Base-by-base conservation (phyloP, 2,329 filamentous ascomycete species). In the Xylaria sp. region DNA sequence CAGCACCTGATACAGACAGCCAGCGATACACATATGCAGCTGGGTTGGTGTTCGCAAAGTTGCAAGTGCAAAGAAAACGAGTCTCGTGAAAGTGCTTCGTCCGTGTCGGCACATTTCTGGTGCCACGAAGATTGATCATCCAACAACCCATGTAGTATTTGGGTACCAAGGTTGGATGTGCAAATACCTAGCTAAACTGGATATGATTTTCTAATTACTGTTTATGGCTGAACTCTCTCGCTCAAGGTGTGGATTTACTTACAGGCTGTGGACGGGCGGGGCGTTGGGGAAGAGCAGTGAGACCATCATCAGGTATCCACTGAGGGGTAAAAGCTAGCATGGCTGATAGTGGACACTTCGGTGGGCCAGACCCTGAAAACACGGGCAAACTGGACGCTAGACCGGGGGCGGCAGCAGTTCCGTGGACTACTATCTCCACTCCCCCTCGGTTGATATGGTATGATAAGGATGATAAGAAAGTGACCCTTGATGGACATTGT, bases 401-500 rank as follows among this genome's bases (percentile, higher is more conserved):
- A 48, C 49, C 26, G 49, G 49, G 49, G 49, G 49, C 26, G 7
- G 28, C 15, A 33, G 59, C 44, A 23, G 44, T 38, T 31, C 48
- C 46, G 46, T 58, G 20, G 51, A 17, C n/a, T 33, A 4, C 17
- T 31, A 26, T 53, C 69, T 38, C 70, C 70, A 70, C 46, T 20
- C 57, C 17, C 13, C 49, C 58, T 23, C 31, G 7, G 60, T 59
- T 58, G 38, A 48, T 49, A 63, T 59, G 42, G 58, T 53, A 51
- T 63, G 68, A 67, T 67, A 66, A 66, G 60, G 10, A 44, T 49
- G 63, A 68, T 66, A 66, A 71, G 66, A 59, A 57, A 56, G 38
- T 38, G 62, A 36, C 15, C 42, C 42, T 46, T 20, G 54, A 56
- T 48, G 44, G 57, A 49, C 38, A 3, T 17, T 3, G 54, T 48